Evolutionary conservation across 257 asterid species (phyloP), one percentile per base, ranked within the genome.

Genomic region (Solanum peruvianum): DNA sequence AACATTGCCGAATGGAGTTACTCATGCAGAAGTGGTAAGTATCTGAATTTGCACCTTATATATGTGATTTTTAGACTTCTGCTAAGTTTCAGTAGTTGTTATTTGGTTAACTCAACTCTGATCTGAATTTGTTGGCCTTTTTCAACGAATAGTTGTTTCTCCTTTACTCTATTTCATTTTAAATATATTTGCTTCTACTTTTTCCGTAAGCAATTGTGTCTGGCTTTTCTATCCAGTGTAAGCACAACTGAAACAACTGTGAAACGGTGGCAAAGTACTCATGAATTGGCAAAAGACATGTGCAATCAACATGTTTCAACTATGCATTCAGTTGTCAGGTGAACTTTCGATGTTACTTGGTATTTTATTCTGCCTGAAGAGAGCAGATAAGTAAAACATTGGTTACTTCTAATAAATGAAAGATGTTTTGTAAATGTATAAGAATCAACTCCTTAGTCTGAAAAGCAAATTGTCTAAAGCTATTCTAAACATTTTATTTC

Each of bases 1-100:
- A 96, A 92, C 98, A 94, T 92, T 93, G 98, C 89, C 95, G 98
- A 81, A 89, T 96, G 94, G 98, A 96, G 87, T 88, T 89, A 62
- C 92, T 96, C 85, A 67, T 92, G 85, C 98, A 96, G 87, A 91
- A 94, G 83, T 93, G 98, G 98, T 94, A 76, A 86, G 45, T 52
- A 29, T 47, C 69, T 81, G 85, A 81, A 18, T 49, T 31, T 81
- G 45, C 85, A 29, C 11, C 27, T 49, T 49, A 29, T 49, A 52
- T 49, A 11, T 81, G 29, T 81, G 70, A 11, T 52, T 49, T 73
- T 11, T 3, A 20, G 15, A 29, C 14, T 69, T 81, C 31, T 18
- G 2, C 45, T 5, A 81, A 20, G 45, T 49, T 31, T 18, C 84
- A 47, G 45, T 81, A 16, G 31, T 81, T 81, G 69, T 29, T 81